Conservation (phyloP, 2,329 filamentous ascomycete species). For the Magnaporthiopsis rhizophila region DNA sequence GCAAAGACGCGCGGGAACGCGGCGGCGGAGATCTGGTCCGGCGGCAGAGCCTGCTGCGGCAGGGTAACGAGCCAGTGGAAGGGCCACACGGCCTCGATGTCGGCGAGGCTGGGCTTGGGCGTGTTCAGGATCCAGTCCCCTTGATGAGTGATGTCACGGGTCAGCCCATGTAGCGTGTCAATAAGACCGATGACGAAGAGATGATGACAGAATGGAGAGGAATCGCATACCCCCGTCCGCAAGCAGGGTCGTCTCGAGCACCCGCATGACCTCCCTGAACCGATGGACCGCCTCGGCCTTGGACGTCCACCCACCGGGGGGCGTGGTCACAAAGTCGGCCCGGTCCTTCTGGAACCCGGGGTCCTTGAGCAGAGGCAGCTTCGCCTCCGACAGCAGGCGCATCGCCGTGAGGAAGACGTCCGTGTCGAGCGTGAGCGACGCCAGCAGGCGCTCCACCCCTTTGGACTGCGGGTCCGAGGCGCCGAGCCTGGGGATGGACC, state of each 20-base stretch:
- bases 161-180: background rate
- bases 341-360: constrained; percentile 52
- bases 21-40: constrained; percentile 39
- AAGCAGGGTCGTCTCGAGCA: constrained; percentile 55
- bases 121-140: constrained; percentile 50
- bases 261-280: constrained; percentile 43
- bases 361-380: constrained; percentile 44
- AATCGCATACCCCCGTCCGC: constrained; percentile 45
- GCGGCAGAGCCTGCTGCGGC: constrained; percentile 43
- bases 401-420: constrained; percentile 46
- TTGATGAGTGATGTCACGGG: background rate
- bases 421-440: constrained; percentile 46
- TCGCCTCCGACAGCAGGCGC: constrained; percentile 46
- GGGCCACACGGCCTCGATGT: constrained; percentile 62
- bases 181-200: background rate
- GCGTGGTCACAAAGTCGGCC: constrained; percentile 25
- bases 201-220: background rate
- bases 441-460: constrained; percentile 47
- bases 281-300: constrained; percentile 49
- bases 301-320: constrained; percentile 17
- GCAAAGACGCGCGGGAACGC: constrained; percentile 53
- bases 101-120: constrained; percentile 45
- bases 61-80: constrained; percentile 57
- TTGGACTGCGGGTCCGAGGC: constrained; percentile 27
- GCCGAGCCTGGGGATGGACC: constrained; percentile 25